Conservation (phyloP, 345 rosid species). For the Jatropha curcas region DNA sequence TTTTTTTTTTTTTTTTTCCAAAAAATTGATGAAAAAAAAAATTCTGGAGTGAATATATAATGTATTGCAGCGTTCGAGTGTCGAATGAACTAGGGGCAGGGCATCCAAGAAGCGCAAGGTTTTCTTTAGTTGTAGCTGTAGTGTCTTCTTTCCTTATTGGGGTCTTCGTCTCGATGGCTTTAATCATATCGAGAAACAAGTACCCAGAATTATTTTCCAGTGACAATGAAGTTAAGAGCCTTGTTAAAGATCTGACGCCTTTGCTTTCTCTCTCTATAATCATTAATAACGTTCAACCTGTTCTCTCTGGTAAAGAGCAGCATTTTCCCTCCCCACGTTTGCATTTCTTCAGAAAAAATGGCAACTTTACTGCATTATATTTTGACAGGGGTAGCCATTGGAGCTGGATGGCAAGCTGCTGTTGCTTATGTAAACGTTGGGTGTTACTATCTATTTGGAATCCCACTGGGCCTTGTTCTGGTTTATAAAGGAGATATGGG, state of each 20-base stretch:
- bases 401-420: conserved; percentile 27
- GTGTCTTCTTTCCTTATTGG: conserved; percentile 19
- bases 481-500: conserved; percentile 8
- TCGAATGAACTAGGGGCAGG: conserved; percentile 26
- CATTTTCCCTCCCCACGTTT: not conserved
- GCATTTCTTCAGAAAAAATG: too few relatives aligned
- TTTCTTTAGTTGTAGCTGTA: conserved; percentile 13
- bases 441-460: conserved; percentile 21
- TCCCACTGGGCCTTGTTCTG: conserved; percentile 22
- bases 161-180: not conserved
- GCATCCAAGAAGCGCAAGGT: conserved; percentile 21
- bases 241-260: conserved; percentile 15
- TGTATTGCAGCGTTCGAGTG: conserved; percentile 15
- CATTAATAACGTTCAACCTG: conserved; percentile 22
- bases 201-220: conserved; percentile 11
- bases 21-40: too few relatives aligned
- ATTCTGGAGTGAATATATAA: too few relatives aligned
- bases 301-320: conserved; percentile 17
- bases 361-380: not conserved
- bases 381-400: conserved; percentile 18
- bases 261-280: conserved; percentile 23
- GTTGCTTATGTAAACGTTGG: conserved; percentile 20
- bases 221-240: conserved; percentile 5
- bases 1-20: too few relatives aligned
- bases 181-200: not conserved